phyloP scores from a whole-genome alignment of 306 rosid genomes.

The Geum urbanum region DNA sequence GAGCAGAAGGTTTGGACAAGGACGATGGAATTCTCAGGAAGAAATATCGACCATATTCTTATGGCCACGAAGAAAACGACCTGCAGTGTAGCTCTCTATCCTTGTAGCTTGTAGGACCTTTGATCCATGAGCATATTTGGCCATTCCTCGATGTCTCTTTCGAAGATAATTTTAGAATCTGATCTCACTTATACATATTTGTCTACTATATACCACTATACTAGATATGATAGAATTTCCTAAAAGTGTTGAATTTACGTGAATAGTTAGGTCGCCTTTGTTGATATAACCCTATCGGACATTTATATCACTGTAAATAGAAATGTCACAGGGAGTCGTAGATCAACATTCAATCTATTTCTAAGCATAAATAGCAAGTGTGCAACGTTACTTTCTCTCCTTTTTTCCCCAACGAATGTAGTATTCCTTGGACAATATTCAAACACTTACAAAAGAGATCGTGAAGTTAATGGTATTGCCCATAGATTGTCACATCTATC shows the following conservation, averaged over 20 bases:
- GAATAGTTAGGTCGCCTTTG: too few relatives aligned
- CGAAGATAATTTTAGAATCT: slow-evolving; percentile 17
- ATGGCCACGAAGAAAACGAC: not conserved
- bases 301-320: too few relatives aligned
- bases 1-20: not conserved
- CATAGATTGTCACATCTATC: too few relatives aligned
- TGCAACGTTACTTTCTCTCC: too few relatives aligned
- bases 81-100: not conserved
- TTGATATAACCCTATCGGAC: too few relatives aligned
- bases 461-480: too few relatives aligned
- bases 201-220: not conserved
- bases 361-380: too few relatives aligned
- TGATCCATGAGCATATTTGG: not conserved
- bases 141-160: not conserved
- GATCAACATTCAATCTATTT: too few relatives aligned
- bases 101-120: not conserved
- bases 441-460: too few relatives aligned
- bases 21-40: not conserved
- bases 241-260: not conserved
- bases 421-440: too few relatives aligned
- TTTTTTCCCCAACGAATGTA: too few relatives aligned
- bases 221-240: slow-evolving; percentile 4
- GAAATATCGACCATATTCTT: not conserved
- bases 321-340: too few relatives aligned
- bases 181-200: not conserved